Evolutionary conservation across 371 early-diverging fungal genomes (phyloP).

Genomic region (Mucor lusitanicus): DNA sequence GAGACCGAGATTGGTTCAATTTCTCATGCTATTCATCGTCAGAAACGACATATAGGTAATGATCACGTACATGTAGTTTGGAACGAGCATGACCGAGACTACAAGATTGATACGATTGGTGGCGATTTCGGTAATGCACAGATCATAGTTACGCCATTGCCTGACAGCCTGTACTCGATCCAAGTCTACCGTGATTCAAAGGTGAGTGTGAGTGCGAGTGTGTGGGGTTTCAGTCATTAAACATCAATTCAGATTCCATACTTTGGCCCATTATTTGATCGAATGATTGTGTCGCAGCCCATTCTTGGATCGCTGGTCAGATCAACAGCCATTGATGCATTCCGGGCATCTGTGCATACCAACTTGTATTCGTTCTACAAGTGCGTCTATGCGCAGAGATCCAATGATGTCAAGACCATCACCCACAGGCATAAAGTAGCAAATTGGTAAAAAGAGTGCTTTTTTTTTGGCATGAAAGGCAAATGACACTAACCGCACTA

Average conservation of each 20-base stretch:
- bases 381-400: conserved; percentile 55
- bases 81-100: conserved; percentile 90
- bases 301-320: conserved; percentile 83
- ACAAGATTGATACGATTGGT: conserved; percentile 85
- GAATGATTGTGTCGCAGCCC: conserved; percentile 77
- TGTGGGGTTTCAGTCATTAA: conserved; percentile 11
- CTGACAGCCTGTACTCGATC: conserved; percentile 69
- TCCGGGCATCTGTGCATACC: conserved; percentile 56
- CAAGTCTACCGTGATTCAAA: conserved; percentile 76
- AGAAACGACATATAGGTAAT: conserved; percentile 98
- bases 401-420: conserved; percentile 62
- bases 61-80: conserved; percentile 97
- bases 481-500: not conserved
- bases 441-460: conserved; percentile 43
- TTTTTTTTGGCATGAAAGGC: not conserved
- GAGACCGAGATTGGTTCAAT: not conserved
- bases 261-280: conserved; percentile 87
- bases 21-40: not conserved
- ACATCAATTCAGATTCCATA: conserved; percentile 51
- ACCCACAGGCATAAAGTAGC: conserved; percentile 59
- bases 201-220: conserved; percentile 44
- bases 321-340: conserved; percentile 80
- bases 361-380: conserved; percentile 47
- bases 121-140: conserved; percentile 97
- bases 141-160: conserved; percentile 85